These are phyloP conservation scores for Boletus pseudo-olivaceus DNA, from an alignment of 768 basidiomycete species.

Conservation along the genomic window DNA sequence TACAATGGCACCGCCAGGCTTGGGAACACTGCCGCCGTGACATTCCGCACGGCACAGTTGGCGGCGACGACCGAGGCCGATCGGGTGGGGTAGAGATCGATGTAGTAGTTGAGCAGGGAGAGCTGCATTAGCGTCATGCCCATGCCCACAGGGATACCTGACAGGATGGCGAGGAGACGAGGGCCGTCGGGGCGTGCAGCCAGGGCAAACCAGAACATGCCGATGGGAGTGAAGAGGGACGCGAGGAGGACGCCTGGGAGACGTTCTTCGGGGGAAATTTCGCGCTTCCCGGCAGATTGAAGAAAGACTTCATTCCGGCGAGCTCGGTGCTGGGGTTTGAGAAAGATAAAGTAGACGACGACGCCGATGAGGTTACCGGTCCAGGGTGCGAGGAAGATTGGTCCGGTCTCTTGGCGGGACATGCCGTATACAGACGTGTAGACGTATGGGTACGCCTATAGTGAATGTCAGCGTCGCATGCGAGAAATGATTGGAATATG, in stretches of 20 bases:
- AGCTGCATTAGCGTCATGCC: constrained; percentile 30
- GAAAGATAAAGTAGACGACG: constrained; percentile 22
- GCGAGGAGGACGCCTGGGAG: constrained; percentile 25
- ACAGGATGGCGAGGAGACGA: constrained; percentile 13
- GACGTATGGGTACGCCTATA: constrained; percentile 23
- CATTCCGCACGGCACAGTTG: constrained; percentile 24
- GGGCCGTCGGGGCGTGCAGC: constrained; percentile 14
- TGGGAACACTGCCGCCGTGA: constrained; percentile 20
- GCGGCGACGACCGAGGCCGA: constrained; percentile 30
- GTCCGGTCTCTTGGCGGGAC: constrained; percentile 22
- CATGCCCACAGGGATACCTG: constrained; percentile 26
- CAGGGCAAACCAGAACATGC: constrained; percentile 28
- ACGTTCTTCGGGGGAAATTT: constrained; percentile 26
- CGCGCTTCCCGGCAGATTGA: constrained; percentile 20
- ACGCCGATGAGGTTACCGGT: constrained; percentile 26
- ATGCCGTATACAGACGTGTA: constrained; percentile 20
- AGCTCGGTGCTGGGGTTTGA: constrained; percentile 20
- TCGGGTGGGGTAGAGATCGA: constrained; percentile 29
- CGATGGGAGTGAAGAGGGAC: constrained; percentile 26
- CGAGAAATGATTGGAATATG: not conserved
- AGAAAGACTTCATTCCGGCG: constrained; percentile 13
- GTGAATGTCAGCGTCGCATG: not conserved
- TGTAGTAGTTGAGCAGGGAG: constrained; percentile 28
- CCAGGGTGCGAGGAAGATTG: constrained; percentile 27
- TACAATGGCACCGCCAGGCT: constrained; percentile 26